Evolutionary conservation across 202 grass and related monocot genomes (phyloP).

Genomic region (Alloteropsis angusta): DNA sequence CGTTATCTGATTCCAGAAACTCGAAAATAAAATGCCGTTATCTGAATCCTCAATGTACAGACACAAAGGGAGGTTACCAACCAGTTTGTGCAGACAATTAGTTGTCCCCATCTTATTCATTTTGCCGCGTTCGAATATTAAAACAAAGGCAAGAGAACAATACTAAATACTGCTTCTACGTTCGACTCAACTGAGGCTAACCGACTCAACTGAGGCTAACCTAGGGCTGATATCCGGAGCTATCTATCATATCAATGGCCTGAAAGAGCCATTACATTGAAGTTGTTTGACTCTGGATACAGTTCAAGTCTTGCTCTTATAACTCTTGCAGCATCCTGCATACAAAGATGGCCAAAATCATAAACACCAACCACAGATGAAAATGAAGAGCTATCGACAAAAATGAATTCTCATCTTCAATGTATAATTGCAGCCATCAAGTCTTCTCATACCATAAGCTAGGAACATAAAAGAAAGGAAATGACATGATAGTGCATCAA

Average conservation of each 20-base stretch:
- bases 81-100: not conserved
- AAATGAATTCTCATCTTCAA: not conserved
- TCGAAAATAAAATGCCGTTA: too few species aligned
- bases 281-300: constrained; percentile 57
- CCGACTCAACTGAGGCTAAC: not conserved
- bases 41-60: too few species aligned
- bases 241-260: constrained; percentile 3
- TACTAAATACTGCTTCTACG: not conserved
- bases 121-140: not conserved
- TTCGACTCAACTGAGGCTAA: too few species aligned
- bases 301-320: constrained; percentile 44
- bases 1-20: too few species aligned
- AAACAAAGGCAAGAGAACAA: not conserved
- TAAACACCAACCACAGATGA: not conserved
- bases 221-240: not conserved
- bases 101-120: not conserved
- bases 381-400: not conserved
- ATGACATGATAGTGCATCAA: not conserved
- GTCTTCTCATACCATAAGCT: not conserved
- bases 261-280: constrained; percentile 76
- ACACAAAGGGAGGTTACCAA: not conserved
- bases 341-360: constrained; percentile 1
- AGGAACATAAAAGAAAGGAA: not conserved
- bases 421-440: not conserved
- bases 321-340: constrained; percentile 56